A percentile compares a stretch with the other conserved stretches of the same genome.
Evolutionary conservation across 306 rosid species (phyloP).

Genomic region (Psophocarpus tetragonolobus): DNA sequence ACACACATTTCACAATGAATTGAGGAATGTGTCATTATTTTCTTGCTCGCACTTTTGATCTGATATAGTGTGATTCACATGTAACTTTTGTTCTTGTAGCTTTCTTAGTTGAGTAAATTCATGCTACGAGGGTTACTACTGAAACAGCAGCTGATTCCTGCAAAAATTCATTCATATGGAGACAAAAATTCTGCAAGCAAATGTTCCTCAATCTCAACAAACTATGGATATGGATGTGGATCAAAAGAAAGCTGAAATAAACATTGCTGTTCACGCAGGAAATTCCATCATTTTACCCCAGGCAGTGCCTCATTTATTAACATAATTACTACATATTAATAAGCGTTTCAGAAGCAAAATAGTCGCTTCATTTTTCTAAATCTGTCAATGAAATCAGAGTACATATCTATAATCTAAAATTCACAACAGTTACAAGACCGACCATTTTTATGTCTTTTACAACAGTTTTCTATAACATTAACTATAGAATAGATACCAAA

Average conservation of each 20-base stretch:
- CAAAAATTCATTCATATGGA: conserved; percentile 32
- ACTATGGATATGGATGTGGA: conserved; percentile 41
- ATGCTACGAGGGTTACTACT: conserved; percentile 28
- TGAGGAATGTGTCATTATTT: too few species aligned
- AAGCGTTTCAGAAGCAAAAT: conserved; percentile 38
- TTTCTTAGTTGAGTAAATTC: too few species aligned
- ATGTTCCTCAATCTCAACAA: conserved; percentile 37
- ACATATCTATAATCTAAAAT: too few species aligned
- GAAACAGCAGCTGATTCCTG: conserved; percentile 60
- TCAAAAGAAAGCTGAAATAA: conserved; percentile 48
- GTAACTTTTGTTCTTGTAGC: too few species aligned
- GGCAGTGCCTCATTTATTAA: conserved; percentile 30
- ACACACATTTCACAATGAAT: too few species aligned
- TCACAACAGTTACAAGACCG: too few species aligned
- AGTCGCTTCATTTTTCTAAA: conserved; percentile 31
- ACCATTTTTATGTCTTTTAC: too few species aligned
- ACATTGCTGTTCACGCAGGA: conserved; percentile 38
- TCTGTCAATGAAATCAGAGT: too few species aligned
- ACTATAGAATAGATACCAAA: too few species aligned
- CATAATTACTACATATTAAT: conserved; percentile 26
- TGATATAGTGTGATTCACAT: too few species aligned
- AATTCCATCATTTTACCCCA: conserved; percentile 38
- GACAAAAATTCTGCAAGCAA: conserved; percentile 42
- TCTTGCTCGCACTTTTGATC: too few species aligned
- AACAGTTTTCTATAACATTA: too few species aligned